A percentile compares a stretch with the other conserved stretches of the same genome.
These are phyloP conservation scores for Quercus mongolica DNA, from an alignment of 306 rosid species.

Conservation along the genomic window DNA sequence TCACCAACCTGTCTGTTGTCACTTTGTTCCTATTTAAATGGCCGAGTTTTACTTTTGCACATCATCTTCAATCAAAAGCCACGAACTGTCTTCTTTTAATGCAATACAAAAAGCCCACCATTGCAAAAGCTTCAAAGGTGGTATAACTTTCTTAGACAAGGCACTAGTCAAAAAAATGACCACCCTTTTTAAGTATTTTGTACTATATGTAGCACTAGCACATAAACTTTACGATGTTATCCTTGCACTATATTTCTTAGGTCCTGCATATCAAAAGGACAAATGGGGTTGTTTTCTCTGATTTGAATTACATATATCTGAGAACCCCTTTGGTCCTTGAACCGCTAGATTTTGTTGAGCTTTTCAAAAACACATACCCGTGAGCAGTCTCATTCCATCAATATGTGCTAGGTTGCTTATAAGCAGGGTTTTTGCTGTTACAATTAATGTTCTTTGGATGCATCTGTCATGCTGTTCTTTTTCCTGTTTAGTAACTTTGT, in stretches of 20 bases:
- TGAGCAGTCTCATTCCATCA: constrained; percentile 58
- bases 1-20: constrained; percentile 34
- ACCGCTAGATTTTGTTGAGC: constrained; percentile 28
- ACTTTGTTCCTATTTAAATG: constrained; percentile 33
- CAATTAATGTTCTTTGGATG: constrained; percentile 63
- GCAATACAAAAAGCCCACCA: constrained; percentile 69
- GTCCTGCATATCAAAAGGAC: constrained; percentile 25
- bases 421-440: constrained; percentile 26
- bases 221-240: constrained; percentile 20
- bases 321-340: constrained; percentile 25
- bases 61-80: constrained; percentile 42
- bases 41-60: constrained; percentile 36
- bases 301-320: constrained; percentile 32
- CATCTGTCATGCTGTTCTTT: constrained; percentile 19
- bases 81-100: constrained; percentile 63
- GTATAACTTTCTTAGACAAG: constrained; percentile 42
- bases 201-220: constrained; percentile 29
- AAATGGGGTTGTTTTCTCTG: constrained; percentile 11
- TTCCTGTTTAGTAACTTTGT: constrained; percentile 35
- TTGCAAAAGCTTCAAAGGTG: constrained; percentile 56
- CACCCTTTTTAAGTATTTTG: constrained; percentile 30
- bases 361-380: constrained; percentile 25
- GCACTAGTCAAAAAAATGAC: constrained; percentile 31
- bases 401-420: constrained; percentile 24
- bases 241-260: constrained; percentile 12